Percentiles rank a stretch among this genome's conserved stretches.
These are phyloP conservation scores for Serendipita indica DNA, from an alignment of 768 basidiomycete genomes.

Conservation along the genomic window DNA sequence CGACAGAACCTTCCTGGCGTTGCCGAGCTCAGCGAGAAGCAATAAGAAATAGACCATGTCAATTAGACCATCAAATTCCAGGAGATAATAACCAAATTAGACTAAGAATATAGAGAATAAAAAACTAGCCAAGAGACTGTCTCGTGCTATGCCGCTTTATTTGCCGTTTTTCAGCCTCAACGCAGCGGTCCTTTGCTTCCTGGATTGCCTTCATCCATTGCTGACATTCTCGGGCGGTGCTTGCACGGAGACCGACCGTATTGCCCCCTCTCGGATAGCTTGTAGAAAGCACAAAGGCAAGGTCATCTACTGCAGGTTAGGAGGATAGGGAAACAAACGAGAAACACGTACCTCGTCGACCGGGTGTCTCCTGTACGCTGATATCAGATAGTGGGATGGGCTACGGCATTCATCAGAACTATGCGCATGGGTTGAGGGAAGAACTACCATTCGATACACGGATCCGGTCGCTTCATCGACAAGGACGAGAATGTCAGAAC, in stretches of 20 bases:
- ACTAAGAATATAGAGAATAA: no score
- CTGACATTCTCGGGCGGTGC: constrained; percentile 44
- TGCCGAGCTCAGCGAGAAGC: constrained; percentile 76
- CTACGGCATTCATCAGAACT: constrained; percentile 29
- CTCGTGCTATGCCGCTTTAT: not conserved
- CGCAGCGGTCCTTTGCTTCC: constrained; percentile 21
- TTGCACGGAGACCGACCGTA: constrained; percentile 42
- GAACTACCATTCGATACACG: constrained; percentile 63
- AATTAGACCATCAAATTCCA: not conserved
- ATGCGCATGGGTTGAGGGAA: not conserved
- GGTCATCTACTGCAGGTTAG: constrained; percentile 36
- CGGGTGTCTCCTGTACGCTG: constrained; percentile 37
- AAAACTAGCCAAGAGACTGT: no score
- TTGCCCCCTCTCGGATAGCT: constrained; percentile 66
- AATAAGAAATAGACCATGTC: constrained; percentile 10
- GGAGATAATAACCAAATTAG: no score
- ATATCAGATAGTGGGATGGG: constrained; percentile 63
- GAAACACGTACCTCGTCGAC: constrained; percentile 32
- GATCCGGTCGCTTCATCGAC: constrained; percentile 56
- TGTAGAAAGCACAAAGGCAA: constrained; percentile 48
- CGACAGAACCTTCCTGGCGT: constrained; percentile 76
- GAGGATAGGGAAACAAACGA: not conserved
- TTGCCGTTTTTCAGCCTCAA: constrained; percentile 14
- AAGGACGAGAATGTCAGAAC: constrained; percentile 79
- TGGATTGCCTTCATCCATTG: constrained; percentile 34